These are phyloP conservation scores for Pugionium dolabratum DNA, from an alignment of 345 rosid genomes.

Conservation along the genomic window DNA sequence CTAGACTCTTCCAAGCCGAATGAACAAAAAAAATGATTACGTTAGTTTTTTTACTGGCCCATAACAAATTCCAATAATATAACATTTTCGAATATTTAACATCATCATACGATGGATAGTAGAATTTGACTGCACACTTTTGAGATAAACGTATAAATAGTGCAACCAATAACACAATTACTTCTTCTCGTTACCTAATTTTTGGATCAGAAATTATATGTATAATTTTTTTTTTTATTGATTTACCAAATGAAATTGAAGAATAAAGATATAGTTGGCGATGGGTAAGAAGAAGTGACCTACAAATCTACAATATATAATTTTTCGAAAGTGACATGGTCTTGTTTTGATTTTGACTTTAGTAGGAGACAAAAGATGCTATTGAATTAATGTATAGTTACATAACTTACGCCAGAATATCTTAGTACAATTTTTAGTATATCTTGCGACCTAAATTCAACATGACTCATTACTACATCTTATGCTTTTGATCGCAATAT, in stretches of 20 bases:
- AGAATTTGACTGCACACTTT: no score
- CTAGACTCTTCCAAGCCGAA: slow-evolving; percentile 6
- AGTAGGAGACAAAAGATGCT: slow-evolving; percentile 9
- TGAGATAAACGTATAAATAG: slow-evolving; percentile 23
- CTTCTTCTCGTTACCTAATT: slow-evolving; percentile 26
- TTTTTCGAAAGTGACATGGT: slow-evolving; percentile 21
- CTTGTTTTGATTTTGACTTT: slow-evolving; percentile 30
- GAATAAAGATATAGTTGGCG: slow-evolving; percentile 37
- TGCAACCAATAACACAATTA: no score
- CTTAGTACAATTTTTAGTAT: neutral
- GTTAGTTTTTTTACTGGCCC: no score
- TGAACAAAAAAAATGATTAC: neutral
- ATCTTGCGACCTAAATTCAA: slow-evolving; percentile 10
- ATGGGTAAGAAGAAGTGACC: slow-evolving; percentile 45
- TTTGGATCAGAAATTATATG: slow-evolving; percentile 5
- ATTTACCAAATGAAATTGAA: slow-evolving; percentile 35
- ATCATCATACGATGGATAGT: no score
- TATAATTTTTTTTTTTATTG: slow-evolving; percentile 12
- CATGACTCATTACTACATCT: neutral
- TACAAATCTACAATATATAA: slow-evolving; percentile 12
- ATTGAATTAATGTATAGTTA: slow-evolving; percentile 17
- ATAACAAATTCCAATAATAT: no score
- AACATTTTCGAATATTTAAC: no score
- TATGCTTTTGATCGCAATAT: no score
- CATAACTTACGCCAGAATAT: slow-evolving; percentile 28